phyloP scores from a whole-genome alignment of 768 basidiomycete species.

The Lentinula lateritia region DNA sequence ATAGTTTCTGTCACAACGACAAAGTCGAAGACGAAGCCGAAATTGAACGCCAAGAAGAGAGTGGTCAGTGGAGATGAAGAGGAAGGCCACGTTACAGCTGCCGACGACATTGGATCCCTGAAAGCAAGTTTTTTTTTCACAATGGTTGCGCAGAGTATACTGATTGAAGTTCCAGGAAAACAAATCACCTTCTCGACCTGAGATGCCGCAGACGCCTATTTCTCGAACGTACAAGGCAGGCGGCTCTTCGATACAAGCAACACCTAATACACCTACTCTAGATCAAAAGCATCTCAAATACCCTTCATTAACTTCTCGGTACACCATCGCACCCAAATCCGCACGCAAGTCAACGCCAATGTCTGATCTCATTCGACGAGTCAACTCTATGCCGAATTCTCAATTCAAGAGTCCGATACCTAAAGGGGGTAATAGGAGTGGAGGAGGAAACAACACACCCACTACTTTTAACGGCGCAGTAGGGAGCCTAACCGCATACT shows the following conservation, averaged over 20 bases:
- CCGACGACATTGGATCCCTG: neutral
- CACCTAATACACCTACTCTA: slow-evolving; percentile 1
- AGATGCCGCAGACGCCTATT: neutral
- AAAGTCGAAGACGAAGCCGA: slow-evolving; percentile 6
- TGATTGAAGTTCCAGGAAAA: neutral
- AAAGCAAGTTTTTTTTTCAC: neutral
- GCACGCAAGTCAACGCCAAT: slow-evolving; percentile 50
- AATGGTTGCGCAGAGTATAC: neutral
- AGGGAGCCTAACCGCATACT: slow-evolving; percentile 37
- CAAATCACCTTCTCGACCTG: neutral
- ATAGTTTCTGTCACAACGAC: slow-evolving; percentile 6
- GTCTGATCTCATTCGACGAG: slow-evolving; percentile 72
- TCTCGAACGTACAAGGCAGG: slow-evolving; percentile 8
- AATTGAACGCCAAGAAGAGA: neutral
- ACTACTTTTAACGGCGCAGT: neutral
- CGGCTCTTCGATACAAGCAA: neutral
- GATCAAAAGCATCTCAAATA: neutral
- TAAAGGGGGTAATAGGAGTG: neutral
- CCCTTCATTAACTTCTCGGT: slow-evolving; percentile 25
- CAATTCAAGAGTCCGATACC: slow-evolving; percentile 38
- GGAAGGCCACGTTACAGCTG: neutral
- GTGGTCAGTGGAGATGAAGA: neutral
- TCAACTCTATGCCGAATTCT: slow-evolving; percentile 60
- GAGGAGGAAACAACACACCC: neutral
- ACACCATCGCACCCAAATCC: slow-evolving; percentile 43